Evolutionary conservation across 1,139 yeast species (phyloP).

Genomic region (Arxiozyma slooffiae): DNA sequence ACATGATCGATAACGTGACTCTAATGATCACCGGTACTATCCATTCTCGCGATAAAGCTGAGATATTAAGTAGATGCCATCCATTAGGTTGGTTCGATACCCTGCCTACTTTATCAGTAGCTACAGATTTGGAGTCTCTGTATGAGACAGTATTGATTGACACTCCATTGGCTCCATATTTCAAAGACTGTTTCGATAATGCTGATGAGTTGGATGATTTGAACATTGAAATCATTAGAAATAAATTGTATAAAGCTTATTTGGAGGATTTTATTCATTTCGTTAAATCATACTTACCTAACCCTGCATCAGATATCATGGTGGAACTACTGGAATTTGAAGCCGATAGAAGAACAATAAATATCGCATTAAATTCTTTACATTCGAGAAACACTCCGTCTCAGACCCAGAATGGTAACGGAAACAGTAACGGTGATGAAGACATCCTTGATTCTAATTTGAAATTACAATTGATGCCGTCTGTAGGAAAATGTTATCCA

Average conservation of each 20-base stretch:
- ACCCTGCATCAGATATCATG: slow-evolving; percentile 82
- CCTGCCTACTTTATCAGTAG: slow-evolving; percentile 85
- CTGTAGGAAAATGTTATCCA: slow-evolving; percentile 73
- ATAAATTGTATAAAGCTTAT: slow-evolving; percentile 84
- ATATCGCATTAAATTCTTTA: slow-evolving; percentile 82
- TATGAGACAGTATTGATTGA: slow-evolving; percentile 93
- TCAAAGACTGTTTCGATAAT: slow-evolving; percentile 71
- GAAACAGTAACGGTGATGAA: not conserved
- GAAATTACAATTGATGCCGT: slow-evolving; percentile 65
- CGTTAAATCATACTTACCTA: slow-evolving; percentile 47
- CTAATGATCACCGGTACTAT: slow-evolving; percentile 94
- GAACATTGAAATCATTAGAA: slow-evolving; percentile 89
- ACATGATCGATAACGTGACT: slow-evolving; percentile 97
- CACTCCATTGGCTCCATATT: slow-evolving; percentile 94
- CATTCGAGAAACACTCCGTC: slow-evolving; percentile 25
- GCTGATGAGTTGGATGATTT: slow-evolving; percentile 92
- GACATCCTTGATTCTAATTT: slow-evolving; percentile 42
- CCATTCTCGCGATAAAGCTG: slow-evolving; percentile 85
- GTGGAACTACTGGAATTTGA: slow-evolving; percentile 68
- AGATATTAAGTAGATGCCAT: slow-evolving; percentile 80
- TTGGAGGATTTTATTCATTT: slow-evolving; percentile 77
- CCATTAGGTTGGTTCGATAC: slow-evolving; percentile 99
- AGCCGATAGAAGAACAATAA: slow-evolving; percentile 90
- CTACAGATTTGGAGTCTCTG: slow-evolving; percentile 85
- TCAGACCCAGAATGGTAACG: slow-evolving; percentile 28